Evolutionary conservation across 2,329 filamentous ascomycete species (phyloP).

Genomic region (Alternaria gaisen): DNA sequence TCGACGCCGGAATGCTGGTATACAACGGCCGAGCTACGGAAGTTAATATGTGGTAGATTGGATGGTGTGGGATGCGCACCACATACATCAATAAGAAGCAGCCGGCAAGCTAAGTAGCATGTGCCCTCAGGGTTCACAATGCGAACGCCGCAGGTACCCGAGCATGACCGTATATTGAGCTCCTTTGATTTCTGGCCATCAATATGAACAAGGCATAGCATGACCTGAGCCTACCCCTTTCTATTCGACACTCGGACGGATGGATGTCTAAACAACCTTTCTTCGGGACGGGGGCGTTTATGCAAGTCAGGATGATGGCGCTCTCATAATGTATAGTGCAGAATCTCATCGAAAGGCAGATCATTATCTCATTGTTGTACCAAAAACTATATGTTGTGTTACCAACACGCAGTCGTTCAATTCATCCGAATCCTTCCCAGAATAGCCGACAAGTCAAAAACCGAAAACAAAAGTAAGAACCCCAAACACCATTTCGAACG

Average conservation of each 20-base stretch:
- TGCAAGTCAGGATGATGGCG: not conserved
- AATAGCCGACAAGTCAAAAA: constrained; percentile 9
- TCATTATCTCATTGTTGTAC: constrained; percentile 4
- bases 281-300: not conserved
- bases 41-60: constrained; percentile 14
- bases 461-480: not conserved
- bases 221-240: not conserved
- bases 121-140: not conserved
- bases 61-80: constrained; percentile 9
- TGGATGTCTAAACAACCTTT: not conserved
- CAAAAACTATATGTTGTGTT: constrained; percentile 10
- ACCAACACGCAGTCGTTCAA: constrained; percentile 8
- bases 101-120: not conserved
- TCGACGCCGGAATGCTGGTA: not conserved
- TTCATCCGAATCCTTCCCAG: constrained; percentile 11
- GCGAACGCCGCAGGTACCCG: constrained; percentile 13
- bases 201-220: not conserved
- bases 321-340: constrained; percentile 5
- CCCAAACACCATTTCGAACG: not conserved
- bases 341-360: constrained; percentile 5
- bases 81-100: constrained; percentile 6
- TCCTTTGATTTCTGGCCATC: no score
- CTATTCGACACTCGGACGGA: not conserved
- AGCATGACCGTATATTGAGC: not conserved
- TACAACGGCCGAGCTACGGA: constrained; percentile 8